phyloP scores from a whole-genome alignment of 2,329 filamentous ascomycete species.

The Apiospora saccharicola region DNA sequence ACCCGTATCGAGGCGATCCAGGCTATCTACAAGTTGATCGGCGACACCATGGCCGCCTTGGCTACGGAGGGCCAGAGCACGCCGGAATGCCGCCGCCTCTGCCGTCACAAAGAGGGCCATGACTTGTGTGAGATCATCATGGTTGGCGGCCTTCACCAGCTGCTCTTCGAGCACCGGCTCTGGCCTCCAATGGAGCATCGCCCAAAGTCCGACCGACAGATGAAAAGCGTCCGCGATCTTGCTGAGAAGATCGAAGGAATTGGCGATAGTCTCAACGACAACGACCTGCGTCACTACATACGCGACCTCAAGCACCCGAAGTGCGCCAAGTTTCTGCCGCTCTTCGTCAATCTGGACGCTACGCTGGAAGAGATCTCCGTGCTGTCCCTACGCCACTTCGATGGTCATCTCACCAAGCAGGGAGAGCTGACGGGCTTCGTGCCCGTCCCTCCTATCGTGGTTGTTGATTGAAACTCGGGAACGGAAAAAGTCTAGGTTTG shows the following conservation, averaged over 20 bases:
- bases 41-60: neutral
- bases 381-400: neutral
- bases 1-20: neutral
- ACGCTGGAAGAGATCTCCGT: neutral
- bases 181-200: neutral
- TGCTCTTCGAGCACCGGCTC: neutral
- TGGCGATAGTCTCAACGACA: neutral
- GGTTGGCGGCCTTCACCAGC: too few relatives aligned
- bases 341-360: neutral
- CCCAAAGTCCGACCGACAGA: neutral
- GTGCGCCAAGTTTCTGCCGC: neutral
- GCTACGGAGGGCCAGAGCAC: neutral
- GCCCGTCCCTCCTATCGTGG: neutral
- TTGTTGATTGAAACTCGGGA: neutral
- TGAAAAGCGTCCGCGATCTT: neutral
- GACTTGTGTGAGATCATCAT: neutral
- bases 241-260: neutral
- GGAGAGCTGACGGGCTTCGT: conserved; percentile 1
- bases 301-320: neutral
- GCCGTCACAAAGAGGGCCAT: neutral
- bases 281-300: neutral
- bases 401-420: neutral
- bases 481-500: neutral
- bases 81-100: neutral
- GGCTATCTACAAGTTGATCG: neutral